These are phyloP conservation scores for Graphiopsis chlorocephala DNA, from an alignment of 2,329 filamentous ascomycete genomes.

Conservation along the genomic window DNA sequence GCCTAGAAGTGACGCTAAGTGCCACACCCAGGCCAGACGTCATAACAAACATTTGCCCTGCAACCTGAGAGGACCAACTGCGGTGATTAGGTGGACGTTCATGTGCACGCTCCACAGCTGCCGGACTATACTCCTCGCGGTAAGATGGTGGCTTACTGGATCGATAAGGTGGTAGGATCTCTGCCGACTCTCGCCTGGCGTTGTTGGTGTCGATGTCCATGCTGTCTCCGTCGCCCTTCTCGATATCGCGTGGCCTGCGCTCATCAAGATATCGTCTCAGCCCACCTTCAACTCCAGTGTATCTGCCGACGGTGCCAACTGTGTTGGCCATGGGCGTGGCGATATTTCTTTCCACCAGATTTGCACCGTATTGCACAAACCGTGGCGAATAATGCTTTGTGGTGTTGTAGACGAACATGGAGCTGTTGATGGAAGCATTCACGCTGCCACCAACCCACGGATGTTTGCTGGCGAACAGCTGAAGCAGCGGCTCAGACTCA, in stretches of 20 bases:
- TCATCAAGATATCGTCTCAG: slow-evolving; percentile 75
- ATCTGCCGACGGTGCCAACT: slow-evolving; percentile 76
- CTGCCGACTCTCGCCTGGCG: slow-evolving; percentile 59
- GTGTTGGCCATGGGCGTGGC: slow-evolving; percentile 80
- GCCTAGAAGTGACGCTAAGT: slow-evolving; percentile 83
- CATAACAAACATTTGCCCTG: slow-evolving; percentile 71
- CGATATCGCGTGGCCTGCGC: slow-evolving; percentile 53
- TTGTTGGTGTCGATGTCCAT: slow-evolving; percentile 45
- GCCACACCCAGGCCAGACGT: slow-evolving; percentile 88
- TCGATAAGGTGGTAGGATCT: slow-evolving; percentile 81
- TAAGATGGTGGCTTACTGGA: slow-evolving; percentile 55
- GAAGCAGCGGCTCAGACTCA: slow-evolving; percentile 76
- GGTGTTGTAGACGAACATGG: slow-evolving; percentile 78
- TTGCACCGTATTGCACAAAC: slow-evolving; percentile 80
- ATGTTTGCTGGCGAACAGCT: slow-evolving; percentile 82
- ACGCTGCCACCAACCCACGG: slow-evolving; percentile 83
- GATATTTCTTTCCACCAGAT: slow-evolving; percentile 85
- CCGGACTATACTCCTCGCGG: slow-evolving; percentile 34
- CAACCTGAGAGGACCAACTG: slow-evolving; percentile 63
- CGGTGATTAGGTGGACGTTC: slow-evolving; percentile 41
- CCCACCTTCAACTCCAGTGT: slow-evolving; percentile 83
- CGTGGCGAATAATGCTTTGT: slow-evolving; percentile 89
- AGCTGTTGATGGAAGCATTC: slow-evolving; percentile 55
- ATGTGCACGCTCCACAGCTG: slow-evolving; percentile 26
- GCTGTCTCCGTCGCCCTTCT: slow-evolving; percentile 41